phyloP scores from a whole-genome alignment of 2,329 filamentous ascomycete species.

The Xylariaceae sp. region DNA sequence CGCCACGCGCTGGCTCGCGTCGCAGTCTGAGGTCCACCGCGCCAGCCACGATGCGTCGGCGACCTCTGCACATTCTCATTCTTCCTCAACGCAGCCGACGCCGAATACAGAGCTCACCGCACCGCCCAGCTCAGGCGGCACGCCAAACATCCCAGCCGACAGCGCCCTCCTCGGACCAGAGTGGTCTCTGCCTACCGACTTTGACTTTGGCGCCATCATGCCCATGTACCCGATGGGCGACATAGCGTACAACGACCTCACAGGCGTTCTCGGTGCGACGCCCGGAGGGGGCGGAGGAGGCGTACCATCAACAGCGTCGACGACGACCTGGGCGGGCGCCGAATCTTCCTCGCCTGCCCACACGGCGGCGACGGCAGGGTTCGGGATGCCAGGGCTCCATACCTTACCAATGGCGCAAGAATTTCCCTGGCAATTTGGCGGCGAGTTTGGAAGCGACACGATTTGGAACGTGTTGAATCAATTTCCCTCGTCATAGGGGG shows the following conservation, averaged over 20 bases:
- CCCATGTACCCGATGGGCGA: constrained; percentile 65
- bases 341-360: not conserved
- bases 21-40: constrained; percentile 22
- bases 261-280: constrained; percentile 44
- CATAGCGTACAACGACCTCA: constrained; percentile 63
- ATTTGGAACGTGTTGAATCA: constrained; percentile 64
- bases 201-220: constrained; percentile 59
- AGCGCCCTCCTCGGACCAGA: constrained; percentile 37
- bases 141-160: constrained; percentile 17
- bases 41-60: constrained; percentile 13
- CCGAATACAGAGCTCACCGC: constrained; percentile 31
- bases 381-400: constrained; percentile 28
- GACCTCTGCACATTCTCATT: not conserved
- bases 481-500: constrained; percentile 43
- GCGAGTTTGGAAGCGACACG: constrained; percentile 61
- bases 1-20: constrained; percentile 22
- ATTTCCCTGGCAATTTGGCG: constrained; percentile 59
- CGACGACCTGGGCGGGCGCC: constrained; percentile 14
- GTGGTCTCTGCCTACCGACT: constrained; percentile 52
- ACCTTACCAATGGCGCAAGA: constrained; percentile 28
- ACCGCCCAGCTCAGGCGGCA: constrained; percentile 27
- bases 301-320: constrained; percentile 26
- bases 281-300: constrained; percentile 23
- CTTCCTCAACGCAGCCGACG: constrained; percentile 26
- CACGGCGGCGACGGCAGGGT: not conserved